These are phyloP conservation scores for Trichocladium uniseriatum DNA, from an alignment of 495 filamentous ascomycete species.

Conservation along the genomic window DNA sequence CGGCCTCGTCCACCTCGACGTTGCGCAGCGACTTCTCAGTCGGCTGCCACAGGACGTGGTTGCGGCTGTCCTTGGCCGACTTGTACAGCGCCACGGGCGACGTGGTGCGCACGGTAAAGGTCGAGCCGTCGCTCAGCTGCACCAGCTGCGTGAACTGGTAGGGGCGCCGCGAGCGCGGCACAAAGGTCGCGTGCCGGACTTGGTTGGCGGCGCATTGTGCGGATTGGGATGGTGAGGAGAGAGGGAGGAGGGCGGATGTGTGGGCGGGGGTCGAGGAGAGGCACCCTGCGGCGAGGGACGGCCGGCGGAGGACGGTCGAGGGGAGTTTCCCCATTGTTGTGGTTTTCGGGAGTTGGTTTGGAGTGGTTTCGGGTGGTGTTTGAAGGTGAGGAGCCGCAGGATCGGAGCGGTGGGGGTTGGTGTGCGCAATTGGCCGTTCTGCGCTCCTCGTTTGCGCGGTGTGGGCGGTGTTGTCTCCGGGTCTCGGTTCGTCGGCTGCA, in stretches of 20 bases:
- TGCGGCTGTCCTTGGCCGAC: constrained; percentile 73
- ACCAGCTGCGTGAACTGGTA: constrained; percentile 96
- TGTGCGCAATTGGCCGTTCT: constrained; percentile 1
- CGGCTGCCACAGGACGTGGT: constrained; percentile 87
- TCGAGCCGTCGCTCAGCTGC: constrained; percentile 83
- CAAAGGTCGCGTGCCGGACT: constrained; percentile 75
- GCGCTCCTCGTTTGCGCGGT: not conserved
- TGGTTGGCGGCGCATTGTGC: constrained; percentile 18
- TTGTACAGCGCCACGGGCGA: constrained; percentile 70
- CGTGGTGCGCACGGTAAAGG: constrained; percentile 81
- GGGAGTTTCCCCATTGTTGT: constrained; percentile 26
- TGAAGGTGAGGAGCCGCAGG: not conserved
- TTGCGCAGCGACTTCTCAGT: constrained; percentile 64
- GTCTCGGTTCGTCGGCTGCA: constrained; percentile 2
- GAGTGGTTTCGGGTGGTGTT: not conserved
- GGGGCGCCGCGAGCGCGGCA: constrained; percentile 77
- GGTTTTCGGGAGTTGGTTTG: not conserved
- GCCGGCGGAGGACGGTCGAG: constrained; percentile 18
- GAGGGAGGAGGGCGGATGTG: not conserved
- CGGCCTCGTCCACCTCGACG: constrained; percentile 92
- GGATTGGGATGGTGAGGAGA: constrained; percentile 20
- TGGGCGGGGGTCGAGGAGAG: constrained; percentile 11
- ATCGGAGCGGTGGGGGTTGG: not conserved
- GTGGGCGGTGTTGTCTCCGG: not conserved
- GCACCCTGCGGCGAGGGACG: not conserved